Evolutionary conservation across 2,329 filamentous ascomycete genomes (phyloP).

Genomic region (Aspergillus tamarii): DNA sequence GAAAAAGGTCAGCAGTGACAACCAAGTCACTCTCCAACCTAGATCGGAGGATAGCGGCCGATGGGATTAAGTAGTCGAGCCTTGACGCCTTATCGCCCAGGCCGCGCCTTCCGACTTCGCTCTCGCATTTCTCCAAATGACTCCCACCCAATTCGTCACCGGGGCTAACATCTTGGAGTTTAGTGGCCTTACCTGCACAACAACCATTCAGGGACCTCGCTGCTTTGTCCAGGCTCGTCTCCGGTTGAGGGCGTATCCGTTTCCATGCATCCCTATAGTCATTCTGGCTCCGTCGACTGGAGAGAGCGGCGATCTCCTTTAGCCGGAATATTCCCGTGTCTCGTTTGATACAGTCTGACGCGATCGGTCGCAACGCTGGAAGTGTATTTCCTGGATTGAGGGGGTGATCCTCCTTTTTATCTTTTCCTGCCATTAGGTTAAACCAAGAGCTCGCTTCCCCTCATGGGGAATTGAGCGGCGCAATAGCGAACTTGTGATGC

Average conservation of each 20-base stretch:
- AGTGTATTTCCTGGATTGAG: not conserved
- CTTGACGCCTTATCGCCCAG: conserved; percentile 15
- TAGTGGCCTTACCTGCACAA: not conserved
- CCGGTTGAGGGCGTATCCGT: not conserved
- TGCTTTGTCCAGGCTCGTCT: not conserved
- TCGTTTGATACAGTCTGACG: not conserved
- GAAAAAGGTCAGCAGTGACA: no score
- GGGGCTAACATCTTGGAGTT: conserved; percentile 8
- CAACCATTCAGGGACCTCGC: not conserved
- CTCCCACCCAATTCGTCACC: not conserved
- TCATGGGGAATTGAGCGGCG: not conserved
- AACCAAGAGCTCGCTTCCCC: not conserved
- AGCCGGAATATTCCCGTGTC: not conserved
- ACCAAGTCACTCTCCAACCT: not conserved
- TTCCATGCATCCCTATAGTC: not conserved
- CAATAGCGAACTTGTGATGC: conserved; percentile 1
- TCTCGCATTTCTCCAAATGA: not conserved
- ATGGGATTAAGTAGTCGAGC: conserved; percentile 10
- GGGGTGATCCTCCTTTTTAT: conserved; percentile 1
- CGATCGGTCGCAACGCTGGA: not conserved
- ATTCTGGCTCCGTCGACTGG: not conserved
- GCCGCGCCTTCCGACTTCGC: conserved; percentile 18
- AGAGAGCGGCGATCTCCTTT: not conserved
- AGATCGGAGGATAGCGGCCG: conserved; percentile 8
- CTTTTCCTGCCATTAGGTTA: not conserved